Conservation (phyloP, 2,329 filamentous ascomycete species). For the Chrysoporthe cubensis region DNA sequence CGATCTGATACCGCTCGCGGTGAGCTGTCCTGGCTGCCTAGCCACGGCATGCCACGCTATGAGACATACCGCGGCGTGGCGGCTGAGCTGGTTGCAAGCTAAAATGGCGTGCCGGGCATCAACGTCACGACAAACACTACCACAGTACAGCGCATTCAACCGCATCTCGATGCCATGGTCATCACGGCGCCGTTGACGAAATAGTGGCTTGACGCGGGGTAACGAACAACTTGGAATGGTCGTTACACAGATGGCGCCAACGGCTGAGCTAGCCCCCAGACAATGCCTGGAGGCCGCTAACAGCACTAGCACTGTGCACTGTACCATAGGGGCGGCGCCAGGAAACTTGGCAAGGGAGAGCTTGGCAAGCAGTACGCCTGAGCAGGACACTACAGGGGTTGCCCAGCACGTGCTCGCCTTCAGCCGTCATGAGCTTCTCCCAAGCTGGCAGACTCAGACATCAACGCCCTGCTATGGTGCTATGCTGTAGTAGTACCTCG, state of each 20-base stretch:
- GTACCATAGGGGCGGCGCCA: neutral
- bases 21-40: neutral
- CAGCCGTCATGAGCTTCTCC: conserved; percentile 1
- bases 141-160: neutral
- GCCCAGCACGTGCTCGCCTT: conserved; percentile 2
- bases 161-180: neutral
- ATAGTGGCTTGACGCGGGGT: conserved; percentile 12
- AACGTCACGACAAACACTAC: neutral
- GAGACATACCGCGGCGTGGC: neutral
- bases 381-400: neutral
- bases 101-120: neutral
- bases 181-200: conserved; percentile 8
- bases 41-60: neutral
- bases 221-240: neutral
- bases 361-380: neutral
- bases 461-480: neutral
- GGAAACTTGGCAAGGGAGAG: conserved; percentile 9
- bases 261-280: conserved; percentile 2
- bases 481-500: neutral
- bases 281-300: neutral
- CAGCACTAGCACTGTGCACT: conserved; percentile 2
- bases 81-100: neutral
- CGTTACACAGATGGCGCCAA: conserved; percentile 4
- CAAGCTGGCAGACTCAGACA: neutral
- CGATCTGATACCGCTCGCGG: neutral